Percentiles rank a stretch among this genome's conserved stretches.
phyloP scores from a whole-genome alignment of 192 early-diverging fungal genomes.

The Podila epicladia region DNA sequence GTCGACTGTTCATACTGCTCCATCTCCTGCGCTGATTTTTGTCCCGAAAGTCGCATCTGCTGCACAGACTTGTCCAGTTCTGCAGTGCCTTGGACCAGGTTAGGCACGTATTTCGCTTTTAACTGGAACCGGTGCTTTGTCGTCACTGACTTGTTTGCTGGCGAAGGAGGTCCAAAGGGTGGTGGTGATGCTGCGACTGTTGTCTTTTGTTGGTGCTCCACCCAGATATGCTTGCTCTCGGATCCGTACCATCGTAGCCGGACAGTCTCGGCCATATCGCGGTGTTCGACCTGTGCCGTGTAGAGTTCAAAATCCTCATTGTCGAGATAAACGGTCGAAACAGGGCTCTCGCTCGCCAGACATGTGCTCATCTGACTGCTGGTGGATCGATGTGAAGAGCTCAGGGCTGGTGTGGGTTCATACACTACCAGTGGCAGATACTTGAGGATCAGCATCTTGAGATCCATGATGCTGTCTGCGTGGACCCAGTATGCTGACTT shows the following conservation, averaged over 20 bases:
- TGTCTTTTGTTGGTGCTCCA: slow-evolving; percentile 88
- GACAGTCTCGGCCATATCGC: slow-evolving; percentile 82
- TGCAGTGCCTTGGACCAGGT: slow-evolving; percentile 69
- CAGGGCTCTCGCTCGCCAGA: slow-evolving; percentile 46
- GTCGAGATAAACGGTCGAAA: slow-evolving; percentile 93
- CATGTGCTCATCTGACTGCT: slow-evolving; percentile 26
- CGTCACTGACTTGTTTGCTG: slow-evolving; percentile 63
- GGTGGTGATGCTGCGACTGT: slow-evolving; percentile 1
- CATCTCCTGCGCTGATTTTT: slow-evolving; percentile 71
- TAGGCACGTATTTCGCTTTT: slow-evolving; percentile 84
- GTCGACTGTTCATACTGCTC: slow-evolving; percentile 65
- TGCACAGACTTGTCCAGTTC: slow-evolving; percentile 66
- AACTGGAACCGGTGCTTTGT: slow-evolving; percentile 84
- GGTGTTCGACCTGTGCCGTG: slow-evolving; percentile 79
- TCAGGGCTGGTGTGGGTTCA: slow-evolving; percentile 62
- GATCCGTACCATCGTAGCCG: slow-evolving; percentile 92
- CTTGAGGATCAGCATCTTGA: slow-evolving; percentile 87
- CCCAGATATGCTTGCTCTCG: slow-evolving; percentile 79
- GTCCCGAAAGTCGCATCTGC: slow-evolving; percentile 71
- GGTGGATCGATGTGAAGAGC: slow-evolving; percentile 24
- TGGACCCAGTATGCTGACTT: slow-evolving; percentile 93
- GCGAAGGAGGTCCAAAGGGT: no score
- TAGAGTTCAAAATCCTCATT: slow-evolving; percentile 87
- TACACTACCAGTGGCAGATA: slow-evolving; percentile 86
- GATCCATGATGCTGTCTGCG: slow-evolving; percentile 87